Conservation (phyloP, 2,329 filamentous ascomycete species). For the Parascedosporium putredinis region DNA sequence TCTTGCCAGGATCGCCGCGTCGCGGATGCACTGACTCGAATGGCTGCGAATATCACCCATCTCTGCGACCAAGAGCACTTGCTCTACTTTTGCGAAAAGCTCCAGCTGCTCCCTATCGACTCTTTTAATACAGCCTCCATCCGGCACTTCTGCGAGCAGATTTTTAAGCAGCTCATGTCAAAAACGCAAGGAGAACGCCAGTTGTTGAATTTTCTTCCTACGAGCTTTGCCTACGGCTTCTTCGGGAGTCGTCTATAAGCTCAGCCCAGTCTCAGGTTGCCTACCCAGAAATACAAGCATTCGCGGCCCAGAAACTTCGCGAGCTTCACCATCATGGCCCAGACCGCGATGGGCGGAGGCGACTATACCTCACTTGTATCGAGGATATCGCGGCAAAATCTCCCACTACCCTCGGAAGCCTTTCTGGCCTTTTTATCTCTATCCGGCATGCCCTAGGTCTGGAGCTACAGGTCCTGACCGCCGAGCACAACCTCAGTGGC, state of each 20-base stretch:
- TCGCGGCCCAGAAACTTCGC: slow-evolving; percentile 51
- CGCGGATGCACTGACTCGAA: slow-evolving; percentile 66
- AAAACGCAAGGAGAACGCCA: slow-evolving; percentile 29
- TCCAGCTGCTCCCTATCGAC: slow-evolving; percentile 52
- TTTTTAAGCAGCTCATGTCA: slow-evolving; percentile 39
- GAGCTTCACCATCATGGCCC: slow-evolving; percentile 49
- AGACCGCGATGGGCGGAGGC: slow-evolving; percentile 41
- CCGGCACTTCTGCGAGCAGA: slow-evolving; percentile 47
- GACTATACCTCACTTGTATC: slow-evolving; percentile 58
- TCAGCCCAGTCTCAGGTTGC: slow-evolving; percentile 42
- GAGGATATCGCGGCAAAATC: slow-evolving; percentile 55
- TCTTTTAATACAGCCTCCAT: slow-evolving; percentile 48
- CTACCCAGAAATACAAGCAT: slow-evolving; percentile 51
- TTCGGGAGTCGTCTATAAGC: slow-evolving; percentile 59
- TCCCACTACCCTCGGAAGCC: slow-evolving; percentile 58
- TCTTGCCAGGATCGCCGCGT: slow-evolving; percentile 75
- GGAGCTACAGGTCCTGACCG: slow-evolving; percentile 47
- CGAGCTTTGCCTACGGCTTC: slow-evolving; percentile 50
- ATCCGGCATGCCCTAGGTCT: slow-evolving; percentile 32
- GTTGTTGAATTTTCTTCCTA: slow-evolving; percentile 32
- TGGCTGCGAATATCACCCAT: slow-evolving; percentile 41
- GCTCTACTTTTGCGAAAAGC: slow-evolving; percentile 60
- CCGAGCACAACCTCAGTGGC: slow-evolving; percentile 49
- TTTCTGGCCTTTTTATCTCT: slow-evolving; percentile 50
- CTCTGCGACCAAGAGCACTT: slow-evolving; percentile 40